Evolutionary conservation across 2,329 filamentous ascomycete genomes (phyloP).

Genomic region (Phialocephala sp.): DNA sequence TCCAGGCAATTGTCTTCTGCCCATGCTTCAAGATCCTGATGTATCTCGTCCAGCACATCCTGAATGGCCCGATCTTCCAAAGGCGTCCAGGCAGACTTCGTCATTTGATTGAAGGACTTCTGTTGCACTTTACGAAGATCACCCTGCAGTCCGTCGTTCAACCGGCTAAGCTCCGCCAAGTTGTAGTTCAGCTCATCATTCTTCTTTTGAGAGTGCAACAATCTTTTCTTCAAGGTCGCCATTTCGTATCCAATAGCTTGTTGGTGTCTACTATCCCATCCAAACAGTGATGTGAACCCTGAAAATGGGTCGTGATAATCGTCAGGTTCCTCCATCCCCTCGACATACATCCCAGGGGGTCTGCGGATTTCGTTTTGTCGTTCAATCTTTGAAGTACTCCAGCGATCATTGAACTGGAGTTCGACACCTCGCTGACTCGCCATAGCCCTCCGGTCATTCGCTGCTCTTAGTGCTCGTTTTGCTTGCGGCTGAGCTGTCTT

Average conservation of each 20-base stretch:
- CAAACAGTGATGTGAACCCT: neutral
- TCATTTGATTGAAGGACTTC: constrained; percentile 12
- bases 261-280: neutral
- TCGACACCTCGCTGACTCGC: neutral
- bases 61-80: constrained; percentile 17
- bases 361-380: neutral
- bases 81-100: constrained; percentile 9
- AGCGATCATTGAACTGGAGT: constrained; percentile 4
- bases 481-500: neutral
- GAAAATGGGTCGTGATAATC: neutral
- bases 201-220: constrained; percentile 4
- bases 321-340: neutral
- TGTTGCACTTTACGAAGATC: constrained; percentile 11
- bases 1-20: constrained; percentile 17
- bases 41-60: constrained; percentile 14
- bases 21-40: constrained; percentile 16
- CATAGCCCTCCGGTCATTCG: neutral
- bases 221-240: neutral
- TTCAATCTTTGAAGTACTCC: constrained; percentile 5
- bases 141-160: constrained; percentile 9
- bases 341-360: neutral
- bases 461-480: neutral
- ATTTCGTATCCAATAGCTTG: neutral
- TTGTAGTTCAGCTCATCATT: constrained; percentile 13
- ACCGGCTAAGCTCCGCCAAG: constrained; percentile 3